These are phyloP conservation scores for Cryptococcus sp. DNA, from an alignment of 1,284 basidiomycete genomes.

Conservation along the genomic window DNA sequence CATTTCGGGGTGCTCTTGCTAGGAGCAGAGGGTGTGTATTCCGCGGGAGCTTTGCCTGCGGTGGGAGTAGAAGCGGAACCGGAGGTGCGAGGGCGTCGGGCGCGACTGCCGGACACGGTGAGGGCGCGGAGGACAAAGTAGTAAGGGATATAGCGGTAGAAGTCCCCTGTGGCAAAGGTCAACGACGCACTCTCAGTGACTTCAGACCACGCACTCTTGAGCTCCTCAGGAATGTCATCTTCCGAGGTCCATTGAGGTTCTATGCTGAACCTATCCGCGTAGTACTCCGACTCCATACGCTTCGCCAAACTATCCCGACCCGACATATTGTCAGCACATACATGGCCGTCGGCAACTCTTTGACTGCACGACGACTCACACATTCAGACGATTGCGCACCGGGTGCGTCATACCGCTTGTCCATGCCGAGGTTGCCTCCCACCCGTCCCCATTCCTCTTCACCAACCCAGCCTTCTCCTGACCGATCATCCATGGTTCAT, in stretches of 20 bases:
- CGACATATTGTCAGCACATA: not conserved
- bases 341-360: not conserved
- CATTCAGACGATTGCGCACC: not conserved
- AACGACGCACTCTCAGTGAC: not conserved
- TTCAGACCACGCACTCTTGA: not conserved
- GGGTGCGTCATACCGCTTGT: constrained; percentile 2
- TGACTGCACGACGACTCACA: constrained; percentile 1
- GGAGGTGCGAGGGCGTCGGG: not conserved
- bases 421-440: constrained; percentile 2
- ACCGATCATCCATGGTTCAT: constrained; percentile 11
- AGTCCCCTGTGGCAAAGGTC: not conserved
- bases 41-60: not conserved
- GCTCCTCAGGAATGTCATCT: not conserved
- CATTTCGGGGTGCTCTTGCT: not conserved
- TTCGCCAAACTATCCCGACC: not conserved
- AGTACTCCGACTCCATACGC: constrained; percentile 3
- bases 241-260: not conserved
- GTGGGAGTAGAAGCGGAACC: not conserved
- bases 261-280: not conserved
- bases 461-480: constrained; percentile 6
- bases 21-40: not conserved
- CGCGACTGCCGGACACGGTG: not conserved
- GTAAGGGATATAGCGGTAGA: constrained; percentile 3
- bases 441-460: not conserved
- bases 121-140: constrained; percentile 6